A percentile compares a stretch with the other conserved stretches of the same genome.
phyloP scores from a whole-genome alignment of 768 basidiomycete genomes.

The Phaffia tasmanica region DNA sequence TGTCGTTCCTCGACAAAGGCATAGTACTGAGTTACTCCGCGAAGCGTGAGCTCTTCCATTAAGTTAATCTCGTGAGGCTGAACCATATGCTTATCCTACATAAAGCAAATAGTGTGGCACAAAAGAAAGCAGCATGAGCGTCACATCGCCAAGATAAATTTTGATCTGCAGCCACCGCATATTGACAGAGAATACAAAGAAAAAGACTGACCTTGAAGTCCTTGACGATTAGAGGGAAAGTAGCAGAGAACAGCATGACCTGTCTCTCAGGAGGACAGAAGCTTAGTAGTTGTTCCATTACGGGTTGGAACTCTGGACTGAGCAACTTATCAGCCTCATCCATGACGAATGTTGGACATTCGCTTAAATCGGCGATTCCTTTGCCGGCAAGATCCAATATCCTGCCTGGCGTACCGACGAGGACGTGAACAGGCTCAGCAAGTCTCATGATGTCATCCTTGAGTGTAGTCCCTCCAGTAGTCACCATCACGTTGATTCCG shows the following conservation, averaged over 20 bases:
- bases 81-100: slow-evolving; percentile 88
- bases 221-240: slow-evolving; percentile 97
- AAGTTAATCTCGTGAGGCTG: slow-evolving; percentile 96
- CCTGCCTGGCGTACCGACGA: slow-evolving; percentile 93
- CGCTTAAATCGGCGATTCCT: slow-evolving; percentile 80
- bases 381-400: slow-evolving; percentile 92
- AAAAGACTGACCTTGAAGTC: slow-evolving; percentile 75
- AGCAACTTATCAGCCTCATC: slow-evolving; percentile 98
- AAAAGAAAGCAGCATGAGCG: slow-evolving; percentile 12
- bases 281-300: slow-evolving; percentile 87
- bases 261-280: slow-evolving; percentile 77
- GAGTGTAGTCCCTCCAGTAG: slow-evolving; percentile 93
- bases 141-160: background rate
- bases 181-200: background rate
- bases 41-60: slow-evolving; percentile 98
- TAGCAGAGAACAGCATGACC: slow-evolving; percentile 98
- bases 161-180: background rate
- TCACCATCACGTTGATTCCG: slow-evolving; percentile 94
- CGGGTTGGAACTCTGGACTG: slow-evolving; percentile 92
- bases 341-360: slow-evolving; percentile 96
- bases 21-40: slow-evolving; percentile 98
- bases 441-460: slow-evolving; percentile 95
- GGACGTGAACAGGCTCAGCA: slow-evolving; percentile 79
- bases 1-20: slow-evolving; percentile 98
- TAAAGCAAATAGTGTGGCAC: background rate